Conservation (phyloP, 139 green algal species). For the Micractinium sp. region DNA sequence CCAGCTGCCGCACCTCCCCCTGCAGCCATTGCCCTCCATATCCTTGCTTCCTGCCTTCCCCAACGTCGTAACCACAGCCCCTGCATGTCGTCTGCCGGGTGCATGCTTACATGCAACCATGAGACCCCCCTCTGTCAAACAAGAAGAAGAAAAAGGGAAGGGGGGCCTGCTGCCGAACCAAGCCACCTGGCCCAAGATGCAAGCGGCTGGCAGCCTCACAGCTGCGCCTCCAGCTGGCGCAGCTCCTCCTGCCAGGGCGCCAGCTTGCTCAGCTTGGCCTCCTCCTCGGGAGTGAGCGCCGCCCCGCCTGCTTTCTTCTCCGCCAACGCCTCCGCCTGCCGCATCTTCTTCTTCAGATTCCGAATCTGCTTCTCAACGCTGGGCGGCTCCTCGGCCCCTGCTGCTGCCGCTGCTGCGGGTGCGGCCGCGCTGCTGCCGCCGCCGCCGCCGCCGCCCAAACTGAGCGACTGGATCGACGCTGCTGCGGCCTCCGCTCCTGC, state of each 20-base stretch:
- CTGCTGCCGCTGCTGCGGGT: background rate
- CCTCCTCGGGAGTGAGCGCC: constrained; percentile 51
- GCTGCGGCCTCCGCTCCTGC: background rate
- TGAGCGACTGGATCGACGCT: constrained; percentile 1
- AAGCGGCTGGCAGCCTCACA: background rate
- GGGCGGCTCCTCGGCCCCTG: constrained; percentile 35
- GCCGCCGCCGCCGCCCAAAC: background rate
- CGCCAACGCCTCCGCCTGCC: constrained; percentile 55
- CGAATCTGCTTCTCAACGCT: constrained; percentile 71
- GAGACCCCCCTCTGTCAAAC: background rate
- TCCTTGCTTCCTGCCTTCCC: too few species aligned
- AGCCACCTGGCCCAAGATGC: too few species aligned
- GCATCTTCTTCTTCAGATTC: constrained; percentile 71
- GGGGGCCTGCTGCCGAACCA: background rate
- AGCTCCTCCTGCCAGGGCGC: constrained; percentile 43
- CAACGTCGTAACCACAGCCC: too few species aligned
- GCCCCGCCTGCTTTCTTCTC: constrained; percentile 45
- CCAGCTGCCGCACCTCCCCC: too few species aligned
- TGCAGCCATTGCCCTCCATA: too few species aligned
- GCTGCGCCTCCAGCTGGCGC: constrained; percentile 22
- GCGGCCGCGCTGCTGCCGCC: background rate
- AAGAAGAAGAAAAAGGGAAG: background rate
- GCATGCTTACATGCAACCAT: background rate
- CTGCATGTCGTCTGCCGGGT: too few species aligned
- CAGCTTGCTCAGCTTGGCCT: constrained; percentile 58